phyloP scores from a whole-genome alignment of 148 eudicot species.

The Tetragonia tetragonoides region DNA sequence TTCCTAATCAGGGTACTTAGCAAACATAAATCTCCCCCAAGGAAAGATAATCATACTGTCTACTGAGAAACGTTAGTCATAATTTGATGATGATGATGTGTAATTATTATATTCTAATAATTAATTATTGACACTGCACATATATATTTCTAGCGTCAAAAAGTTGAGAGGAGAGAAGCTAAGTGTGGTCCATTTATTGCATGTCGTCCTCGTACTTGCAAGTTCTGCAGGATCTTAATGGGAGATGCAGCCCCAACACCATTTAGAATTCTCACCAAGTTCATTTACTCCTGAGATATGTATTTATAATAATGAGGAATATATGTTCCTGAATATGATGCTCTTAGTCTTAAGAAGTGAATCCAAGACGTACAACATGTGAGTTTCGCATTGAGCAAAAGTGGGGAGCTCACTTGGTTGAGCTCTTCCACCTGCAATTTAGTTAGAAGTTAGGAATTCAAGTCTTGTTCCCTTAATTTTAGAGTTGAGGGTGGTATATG shows the following conservation, averaged over 20 bases:
- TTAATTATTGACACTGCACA: neutral
- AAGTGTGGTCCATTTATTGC: slow-evolving; percentile 21
- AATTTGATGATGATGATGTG: slow-evolving; percentile 22
- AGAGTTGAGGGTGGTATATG: no score
- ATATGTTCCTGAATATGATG: neutral
- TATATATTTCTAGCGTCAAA: neutral
- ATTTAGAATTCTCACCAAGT: neutral
- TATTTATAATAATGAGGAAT: no score
- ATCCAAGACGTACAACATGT: neutral
- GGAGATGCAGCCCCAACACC: slow-evolving; percentile 8
- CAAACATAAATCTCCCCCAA: neutral
- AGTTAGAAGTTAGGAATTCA: no score
- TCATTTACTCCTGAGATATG: no score
- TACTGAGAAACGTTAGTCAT: slow-evolving; percentile 15
- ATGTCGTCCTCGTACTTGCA: slow-evolving; percentile 15
- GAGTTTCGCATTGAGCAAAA: no score
- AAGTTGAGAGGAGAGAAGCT: neutral
- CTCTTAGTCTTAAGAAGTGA: neutral
- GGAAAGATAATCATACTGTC: slow-evolving; percentile 3
- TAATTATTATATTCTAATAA: neutral
- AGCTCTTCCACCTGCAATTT: no score
- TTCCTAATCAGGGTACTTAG: slow-evolving; percentile 6
- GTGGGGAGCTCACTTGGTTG: no score
- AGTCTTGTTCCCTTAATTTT: no score
- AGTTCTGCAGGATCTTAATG: neutral